Evolutionary conservation across 1,284 basidiomycete species (phyloP).

Genomic region (Apiotrichum sp.): DNA sequence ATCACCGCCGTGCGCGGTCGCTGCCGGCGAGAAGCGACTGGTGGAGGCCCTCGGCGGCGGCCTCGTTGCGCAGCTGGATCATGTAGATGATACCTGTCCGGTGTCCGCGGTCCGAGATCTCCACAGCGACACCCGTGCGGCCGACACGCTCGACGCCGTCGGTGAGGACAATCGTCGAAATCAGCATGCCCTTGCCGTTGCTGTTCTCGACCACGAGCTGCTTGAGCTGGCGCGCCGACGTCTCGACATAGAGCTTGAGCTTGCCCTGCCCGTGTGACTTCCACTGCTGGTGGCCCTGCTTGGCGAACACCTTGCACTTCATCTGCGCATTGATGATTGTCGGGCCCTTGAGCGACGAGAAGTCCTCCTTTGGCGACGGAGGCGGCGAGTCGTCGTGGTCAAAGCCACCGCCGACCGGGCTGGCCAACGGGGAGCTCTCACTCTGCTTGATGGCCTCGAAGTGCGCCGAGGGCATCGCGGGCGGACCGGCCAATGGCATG

Average conservation of each 20-base stretch:
- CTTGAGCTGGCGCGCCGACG: conserved; percentile 71
- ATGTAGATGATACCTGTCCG: conserved; percentile 97
- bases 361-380: conserved; percentile 47
- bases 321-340: conserved; percentile 79
- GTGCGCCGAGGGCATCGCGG: conserved; percentile 10
- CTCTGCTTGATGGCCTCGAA: conserved; percentile 6
- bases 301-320: conserved; percentile 97
- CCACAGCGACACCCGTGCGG: conserved; percentile 94
- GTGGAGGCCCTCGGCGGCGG: conserved; percentile 75
- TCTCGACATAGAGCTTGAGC: conserved; percentile 73
- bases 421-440: background rate
- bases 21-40: conserved; percentile 82
- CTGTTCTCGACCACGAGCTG: conserved; percentile 91
- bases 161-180: conserved; percentile 90
- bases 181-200: conserved; percentile 62
- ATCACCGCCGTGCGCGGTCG: conserved; percentile 52
- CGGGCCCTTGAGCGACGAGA: conserved; percentile 55
- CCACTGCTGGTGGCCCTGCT: conserved; percentile 95
- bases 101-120: conserved; percentile 80
- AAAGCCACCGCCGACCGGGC: background rate
- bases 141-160: conserved; percentile 97
- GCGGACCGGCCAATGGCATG: background rate
- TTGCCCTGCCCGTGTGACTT: conserved; percentile 85
- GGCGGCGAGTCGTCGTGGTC: conserved; percentile 8
- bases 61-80: conserved; percentile 88